phyloP scores from a whole-genome alignment of 2,329 filamentous ascomycete species.

The Aureobasidium namibiae region DNA sequence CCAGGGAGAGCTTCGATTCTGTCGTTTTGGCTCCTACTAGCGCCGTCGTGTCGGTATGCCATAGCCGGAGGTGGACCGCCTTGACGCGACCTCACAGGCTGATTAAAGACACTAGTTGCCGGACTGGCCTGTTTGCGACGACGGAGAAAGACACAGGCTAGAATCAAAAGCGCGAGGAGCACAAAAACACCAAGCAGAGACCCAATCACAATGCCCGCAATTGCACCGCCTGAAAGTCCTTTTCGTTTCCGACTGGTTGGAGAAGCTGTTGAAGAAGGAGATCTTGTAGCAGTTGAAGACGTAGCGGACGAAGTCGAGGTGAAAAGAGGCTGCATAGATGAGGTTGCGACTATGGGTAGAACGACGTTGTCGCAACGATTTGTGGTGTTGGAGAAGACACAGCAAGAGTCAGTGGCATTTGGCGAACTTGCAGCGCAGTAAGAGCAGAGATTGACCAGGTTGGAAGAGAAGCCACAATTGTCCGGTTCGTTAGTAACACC shows the following conservation, averaged over 20 bases:
- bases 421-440: constrained; percentile 77
- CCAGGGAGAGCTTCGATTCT: constrained; percentile 67
- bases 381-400: constrained; percentile 71
- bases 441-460: constrained; percentile 67
- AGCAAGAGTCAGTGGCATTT: constrained; percentile 94
- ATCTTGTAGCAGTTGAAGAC: constrained; percentile 17
- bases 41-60: constrained; percentile 32
- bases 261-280: constrained; percentile 25
- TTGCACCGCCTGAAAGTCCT: constrained; percentile 71
- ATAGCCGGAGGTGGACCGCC: constrained; percentile 27
- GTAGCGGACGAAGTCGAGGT: constrained; percentile 41
- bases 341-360: constrained; percentile 58
- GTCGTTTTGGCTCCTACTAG: constrained; percentile 26
- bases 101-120: constrained; percentile 74
- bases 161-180: constrained; percentile 55
- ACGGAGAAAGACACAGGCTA: constrained; percentile 51
- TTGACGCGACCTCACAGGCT: constrained; percentile 61
- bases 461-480: constrained; percentile 77
- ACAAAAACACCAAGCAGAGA: constrained; percentile 63
- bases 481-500: constrained; percentile 72
- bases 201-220: constrained; percentile 85
- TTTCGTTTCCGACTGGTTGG: constrained; percentile 22
- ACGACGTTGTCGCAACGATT: constrained; percentile 65
- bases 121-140: constrained; percentile 51
- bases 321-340: constrained; percentile 49